Conservation (phyloP, 2,329 filamentous ascomycete genomes). For the Penicillium concentricum region DNA sequence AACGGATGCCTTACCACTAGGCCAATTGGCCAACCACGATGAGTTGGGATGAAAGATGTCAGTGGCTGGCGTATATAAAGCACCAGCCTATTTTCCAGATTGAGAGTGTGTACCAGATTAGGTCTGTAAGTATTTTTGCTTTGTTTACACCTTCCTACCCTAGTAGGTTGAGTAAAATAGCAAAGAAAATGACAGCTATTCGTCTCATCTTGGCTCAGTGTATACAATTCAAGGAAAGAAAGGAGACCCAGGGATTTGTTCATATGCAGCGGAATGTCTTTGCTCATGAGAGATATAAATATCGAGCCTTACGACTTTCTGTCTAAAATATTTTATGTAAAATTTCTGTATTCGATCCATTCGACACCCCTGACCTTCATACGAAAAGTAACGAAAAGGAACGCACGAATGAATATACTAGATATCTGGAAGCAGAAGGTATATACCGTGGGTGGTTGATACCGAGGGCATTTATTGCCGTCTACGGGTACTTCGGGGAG, state of each 20-base stretch:
- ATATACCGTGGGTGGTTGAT: not conserved
- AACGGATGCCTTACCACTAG: constrained; percentile 32
- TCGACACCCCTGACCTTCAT: fast-evolving
- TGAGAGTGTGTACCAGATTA: not conserved
- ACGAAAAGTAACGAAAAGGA: not conserved
- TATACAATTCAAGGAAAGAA: no score
- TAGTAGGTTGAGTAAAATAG: no score
- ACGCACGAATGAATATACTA: not conserved
- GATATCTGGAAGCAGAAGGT: not conserved
- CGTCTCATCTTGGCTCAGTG: not conserved
- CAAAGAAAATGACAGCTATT: not conserved
- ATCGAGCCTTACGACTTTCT: no score
- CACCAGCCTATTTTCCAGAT: not conserved
- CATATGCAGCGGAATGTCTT: not conserved
- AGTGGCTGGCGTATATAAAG: not conserved
- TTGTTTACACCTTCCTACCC: not conserved
- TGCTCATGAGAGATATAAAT: not conserved
- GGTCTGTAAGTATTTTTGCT: not conserved
- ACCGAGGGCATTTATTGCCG: not conserved
- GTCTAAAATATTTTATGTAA: no score
- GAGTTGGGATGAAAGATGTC: not conserved
- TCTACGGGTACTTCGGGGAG: not conserved
- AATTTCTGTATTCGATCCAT: no score
- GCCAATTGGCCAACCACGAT: constrained; percentile 23
- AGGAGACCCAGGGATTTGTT: fast-evolving